Percentiles rank a stretch among this genome's conserved stretches.
Evolutionary conservation across 176 grass and related monocot species (phyloP).

Genomic region (Otatea glauca): DNA sequence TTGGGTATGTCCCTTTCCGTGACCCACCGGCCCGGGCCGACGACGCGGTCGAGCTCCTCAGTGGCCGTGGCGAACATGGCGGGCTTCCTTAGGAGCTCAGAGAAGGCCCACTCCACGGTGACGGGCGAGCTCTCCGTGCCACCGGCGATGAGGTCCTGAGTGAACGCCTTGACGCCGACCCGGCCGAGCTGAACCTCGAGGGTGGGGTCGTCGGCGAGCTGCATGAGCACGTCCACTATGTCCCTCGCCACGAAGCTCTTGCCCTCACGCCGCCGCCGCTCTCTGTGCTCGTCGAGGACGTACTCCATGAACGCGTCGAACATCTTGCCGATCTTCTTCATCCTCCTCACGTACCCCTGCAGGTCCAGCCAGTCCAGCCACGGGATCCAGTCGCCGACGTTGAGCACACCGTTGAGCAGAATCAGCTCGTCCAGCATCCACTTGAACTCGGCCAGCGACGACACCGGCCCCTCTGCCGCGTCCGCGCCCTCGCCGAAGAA

Average conservation of each 20-base stretch:
- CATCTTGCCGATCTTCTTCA: conserved; percentile 60
- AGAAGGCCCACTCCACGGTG: too few relatives aligned
- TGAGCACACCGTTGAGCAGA: conserved; percentile 58
- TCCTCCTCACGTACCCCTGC: conserved; percentile 72
- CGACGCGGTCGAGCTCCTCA: too few relatives aligned
- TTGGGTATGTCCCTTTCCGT: too few relatives aligned
- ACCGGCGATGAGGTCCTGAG: background rate
- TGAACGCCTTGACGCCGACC: conserved; percentile 61
- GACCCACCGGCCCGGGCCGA: too few relatives aligned
- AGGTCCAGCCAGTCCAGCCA: conserved; percentile 68
- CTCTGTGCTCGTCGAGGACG: conserved; percentile 66
- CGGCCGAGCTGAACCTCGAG: conserved; percentile 63
- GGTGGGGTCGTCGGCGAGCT: conserved; percentile 53
- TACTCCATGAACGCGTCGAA: conserved; percentile 73
- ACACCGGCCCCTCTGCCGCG: background rate
- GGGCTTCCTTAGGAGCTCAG: too few relatives aligned
- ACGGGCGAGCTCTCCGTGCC: too few relatives aligned
- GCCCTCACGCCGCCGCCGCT: conserved; percentile 42
- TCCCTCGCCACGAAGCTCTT: conserved; percentile 56
- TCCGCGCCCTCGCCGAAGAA: conserved; percentile 28
- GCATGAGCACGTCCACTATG: conserved; percentile 72
- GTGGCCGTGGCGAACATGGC: too few relatives aligned
- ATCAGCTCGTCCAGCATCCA: conserved; percentile 65
- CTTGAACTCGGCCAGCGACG: conserved; percentile 64
- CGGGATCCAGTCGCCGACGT: conserved; percentile 70